Evolutionary conservation across 2,329 filamentous ascomycete species (phyloP), one percentile per base, ranked within the genome.

Genomic region (Botrytis pseudocinerea): DNA sequence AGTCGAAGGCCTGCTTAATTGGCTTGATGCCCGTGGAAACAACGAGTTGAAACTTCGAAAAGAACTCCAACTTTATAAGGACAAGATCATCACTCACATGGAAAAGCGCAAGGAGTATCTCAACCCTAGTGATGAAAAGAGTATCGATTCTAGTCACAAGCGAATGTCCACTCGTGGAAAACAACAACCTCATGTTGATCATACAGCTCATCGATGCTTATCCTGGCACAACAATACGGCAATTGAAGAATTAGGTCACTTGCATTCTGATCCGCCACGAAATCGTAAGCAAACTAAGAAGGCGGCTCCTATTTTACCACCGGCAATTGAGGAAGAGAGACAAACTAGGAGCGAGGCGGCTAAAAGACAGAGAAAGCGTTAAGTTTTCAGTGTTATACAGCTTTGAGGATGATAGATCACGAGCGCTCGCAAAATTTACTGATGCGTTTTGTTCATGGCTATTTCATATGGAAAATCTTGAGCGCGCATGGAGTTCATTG

Each of bases 41-140:
- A 94, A 97, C 76, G 96, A 99, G 83, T 84, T 92, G 75, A 95
- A 94, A 80, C 86, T 99, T 68, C 90, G 92, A 74, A 98, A 98
- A 82, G 95, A 98, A 81, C 87, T 99, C 6, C 85, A 91, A 69
- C 83, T 86, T 32, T 97, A 92, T 84, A 91, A 90, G 69, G 91
- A 95, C 59, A 89, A 90, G 78, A 97, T 98, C 75, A 84, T 87
- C 38, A 87, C 88, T 75, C 90, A 94, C 79, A 98, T 98, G 95
- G 86, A 91, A 78, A 91, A 91, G 79, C 91, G 97, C 75, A 89
- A 89, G 75, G 85, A 87, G 76, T 97, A 97, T 78, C 86, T 97
- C 72, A 83, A 85, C 20, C 83, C 88, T 46, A 80, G 82, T 1
- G 84, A 86, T 51, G 83, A 85, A 35, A 83, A 87, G 71, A 84